Conservation (phyloP, 768 basidiomycete genomes). For the Mycena latifolia region DNA sequence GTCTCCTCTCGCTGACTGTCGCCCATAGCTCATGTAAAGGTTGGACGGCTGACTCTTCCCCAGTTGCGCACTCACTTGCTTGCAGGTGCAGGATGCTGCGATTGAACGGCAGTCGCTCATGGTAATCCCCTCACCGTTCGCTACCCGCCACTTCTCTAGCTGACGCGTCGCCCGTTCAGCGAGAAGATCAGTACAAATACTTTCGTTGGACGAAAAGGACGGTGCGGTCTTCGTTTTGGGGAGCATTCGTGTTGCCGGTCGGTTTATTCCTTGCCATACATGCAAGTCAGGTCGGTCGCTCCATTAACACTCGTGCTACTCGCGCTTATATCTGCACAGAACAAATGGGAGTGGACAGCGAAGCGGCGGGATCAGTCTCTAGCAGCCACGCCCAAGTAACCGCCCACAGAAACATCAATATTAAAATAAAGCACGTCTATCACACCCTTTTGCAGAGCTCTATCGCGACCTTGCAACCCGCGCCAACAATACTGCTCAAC, state of each 20-base stretch:
- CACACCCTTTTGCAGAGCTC: slow-evolving; percentile 88
- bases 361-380: slow-evolving; percentile 49
- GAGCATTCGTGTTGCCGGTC: slow-evolving; percentile 75
- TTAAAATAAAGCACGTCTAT: slow-evolving; percentile 31
- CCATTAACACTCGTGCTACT: neutral
- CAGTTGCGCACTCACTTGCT: neutral
- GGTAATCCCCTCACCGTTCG: slow-evolving; percentile 46
- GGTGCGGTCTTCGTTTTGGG: slow-evolving; percentile 71
- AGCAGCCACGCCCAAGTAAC: slow-evolving; percentile 26
- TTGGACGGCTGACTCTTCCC: neutral
- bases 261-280: slow-evolving; percentile 62
- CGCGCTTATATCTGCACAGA: slow-evolving; percentile 18
- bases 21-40: slow-evolving; percentile 39
- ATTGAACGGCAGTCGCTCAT: slow-evolving; percentile 68
- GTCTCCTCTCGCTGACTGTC: slow-evolving; percentile 4
- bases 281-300: slow-evolving; percentile 45
- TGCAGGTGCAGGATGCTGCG: slow-evolving; percentile 61
- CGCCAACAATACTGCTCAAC: slow-evolving; percentile 85
- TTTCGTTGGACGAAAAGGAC: slow-evolving; percentile 85
- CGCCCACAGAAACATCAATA: slow-evolving; percentile 23
- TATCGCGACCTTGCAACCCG: slow-evolving; percentile 92
- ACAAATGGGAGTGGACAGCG: slow-evolving; percentile 42
- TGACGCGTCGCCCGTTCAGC: slow-evolving; percentile 55
- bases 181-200: slow-evolving; percentile 86
- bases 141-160: slow-evolving; percentile 11